A percentile compares a stretch with the other conserved stretches of the same genome.
These are phyloP conservation scores for Yamadazyma tumulicola DNA, from an alignment of 805 yeast genomes.

Conservation along the genomic window DNA sequence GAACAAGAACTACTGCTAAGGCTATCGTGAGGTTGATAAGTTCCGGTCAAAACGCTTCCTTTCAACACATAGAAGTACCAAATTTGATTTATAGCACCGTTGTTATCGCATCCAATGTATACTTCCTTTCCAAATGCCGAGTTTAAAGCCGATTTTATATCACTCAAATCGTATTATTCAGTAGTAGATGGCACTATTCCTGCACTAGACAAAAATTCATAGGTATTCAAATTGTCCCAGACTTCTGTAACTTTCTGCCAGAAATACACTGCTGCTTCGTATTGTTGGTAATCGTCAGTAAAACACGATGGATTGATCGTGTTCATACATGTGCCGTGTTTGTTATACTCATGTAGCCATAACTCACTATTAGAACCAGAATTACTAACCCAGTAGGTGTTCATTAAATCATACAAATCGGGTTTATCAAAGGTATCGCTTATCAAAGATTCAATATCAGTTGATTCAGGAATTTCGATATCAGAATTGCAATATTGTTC, in stretches of 20 bases:
- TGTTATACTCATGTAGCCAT: constrained; percentile 92
- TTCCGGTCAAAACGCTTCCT: constrained; percentile 70
- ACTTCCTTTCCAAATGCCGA: constrained; percentile 54
- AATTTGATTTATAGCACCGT: constrained; percentile 49
- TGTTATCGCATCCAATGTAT: constrained; percentile 54
- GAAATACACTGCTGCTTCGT: constrained; percentile 27
- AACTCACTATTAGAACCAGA: constrained; percentile 62
- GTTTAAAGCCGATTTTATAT: constrained; percentile 51
- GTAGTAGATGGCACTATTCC: constrained; percentile 70
- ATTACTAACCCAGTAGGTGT: constrained; percentile 49
- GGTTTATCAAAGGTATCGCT: constrained; percentile 39
- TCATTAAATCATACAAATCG: constrained; percentile 57
- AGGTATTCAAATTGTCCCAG: constrained; percentile 47
- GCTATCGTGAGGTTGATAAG: constrained; percentile 58
- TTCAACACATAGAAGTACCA: constrained; percentile 79
- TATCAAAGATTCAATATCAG: constrained; percentile 41
- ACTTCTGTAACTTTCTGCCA: constrained; percentile 26
- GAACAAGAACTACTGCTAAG: constrained; percentile 63
- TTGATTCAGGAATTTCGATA: constrained; percentile 41
- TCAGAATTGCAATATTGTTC: constrained; percentile 71
- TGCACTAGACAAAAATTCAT: constrained; percentile 54
- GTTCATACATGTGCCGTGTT: constrained; percentile 89
- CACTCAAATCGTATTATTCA: constrained; percentile 53
- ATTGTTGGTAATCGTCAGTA: constrained; percentile 20
- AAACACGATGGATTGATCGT: constrained; percentile 77